Percentiles rank a stretch among this genome's conserved stretches.
Evolutionary conservation across 495 filamentous ascomycete genomes (phyloP).

Genomic region (Xylaria curta): DNA sequence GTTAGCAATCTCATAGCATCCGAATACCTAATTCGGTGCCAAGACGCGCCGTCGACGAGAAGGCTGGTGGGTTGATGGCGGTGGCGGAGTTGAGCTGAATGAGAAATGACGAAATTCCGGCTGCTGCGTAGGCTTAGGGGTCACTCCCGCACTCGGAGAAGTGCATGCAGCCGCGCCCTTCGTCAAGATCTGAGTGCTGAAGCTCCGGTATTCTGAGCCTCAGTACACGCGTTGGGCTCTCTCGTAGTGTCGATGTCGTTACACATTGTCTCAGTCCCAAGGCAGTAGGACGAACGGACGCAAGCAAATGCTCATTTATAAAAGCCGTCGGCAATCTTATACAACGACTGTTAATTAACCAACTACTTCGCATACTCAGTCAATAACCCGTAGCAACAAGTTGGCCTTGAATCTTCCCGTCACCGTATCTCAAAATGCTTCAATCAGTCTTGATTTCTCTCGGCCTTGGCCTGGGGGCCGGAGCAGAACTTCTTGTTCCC

Average conservation of each 20-base stretch:
- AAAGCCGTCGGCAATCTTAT: background rate
- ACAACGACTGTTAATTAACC: background rate
- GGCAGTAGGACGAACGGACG: background rate
- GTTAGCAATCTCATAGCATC: background rate
- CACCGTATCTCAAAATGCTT: slow-evolving; percentile 15
- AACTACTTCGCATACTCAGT: background rate
- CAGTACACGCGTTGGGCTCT: slow-evolving; percentile 2
- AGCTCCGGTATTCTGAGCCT: background rate
- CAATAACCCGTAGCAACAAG: background rate
- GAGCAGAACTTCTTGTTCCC: slow-evolving; percentile 15
- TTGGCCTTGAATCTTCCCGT: background rate
- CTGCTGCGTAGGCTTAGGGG: background rate
- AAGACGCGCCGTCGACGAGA: background rate
- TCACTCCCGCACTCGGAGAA: background rate
- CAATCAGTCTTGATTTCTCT: slow-evolving; percentile 18
- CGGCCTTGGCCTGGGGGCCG: slow-evolving; percentile 5
- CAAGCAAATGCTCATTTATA: slow-evolving; percentile 1
- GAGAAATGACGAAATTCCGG: background rate
- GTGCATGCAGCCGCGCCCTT: background rate
- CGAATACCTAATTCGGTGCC: background rate
- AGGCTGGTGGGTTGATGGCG: background rate
- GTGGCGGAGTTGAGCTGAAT: slow-evolving; percentile 20
- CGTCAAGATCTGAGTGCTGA: background rate
- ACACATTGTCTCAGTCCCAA: background rate
- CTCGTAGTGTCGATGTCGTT: background rate